Base-by-base conservation (phyloP, 2,329 filamentous ascomycete genomes). In the Claviceps pusilla region DNA sequence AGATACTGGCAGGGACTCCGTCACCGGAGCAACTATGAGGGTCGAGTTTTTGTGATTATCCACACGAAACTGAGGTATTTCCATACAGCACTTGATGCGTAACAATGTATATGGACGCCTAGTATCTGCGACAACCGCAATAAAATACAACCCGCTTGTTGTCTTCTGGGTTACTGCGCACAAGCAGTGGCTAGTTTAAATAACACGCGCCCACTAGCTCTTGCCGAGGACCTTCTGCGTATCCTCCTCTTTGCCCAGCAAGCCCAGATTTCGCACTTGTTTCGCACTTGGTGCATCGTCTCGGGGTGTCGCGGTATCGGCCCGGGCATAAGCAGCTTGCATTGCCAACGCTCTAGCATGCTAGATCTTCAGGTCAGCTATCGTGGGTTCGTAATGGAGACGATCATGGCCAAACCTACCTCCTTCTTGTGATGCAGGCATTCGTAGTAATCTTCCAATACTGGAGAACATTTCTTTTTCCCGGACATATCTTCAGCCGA, bases 381-480 rank as follows among this genome's bases (percentile, higher is more conserved):
- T 57, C 49, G 33, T 28, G 33, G 24, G 6, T 16, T 35, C 31
- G 35, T 19, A 16, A 9, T 31, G 9, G n/a, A 19, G 12, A 48
- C 35, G 3, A 41, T 14, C 6, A 47, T 42, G 16, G 50, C 16
- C 31, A 16, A 12, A 71, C 80, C 56, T 66, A 97, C 93, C 88
- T 98, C 93, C 76, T 98, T 98, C 78, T 86, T 89, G 78, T 98
- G 93, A 71, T 98, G 93, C 67, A 98, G 75, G 72, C 94, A 98
- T 76, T 98, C 93, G 70, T 96, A 95, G 76, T 98, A 98, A 69
- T 98, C 93, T 70, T 98, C 93, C 61, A 97, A 77, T 4, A 83
- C 80, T 16, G 87, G 84, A 19, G 78, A 74, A 70, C 94, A 98
- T 74, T 95, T 95, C 71, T 83, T 86, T 76, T 90, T 93, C 62